Conservation (phyloP, 768 basidiomycete species). For the Naganishia kalamii region DNA sequence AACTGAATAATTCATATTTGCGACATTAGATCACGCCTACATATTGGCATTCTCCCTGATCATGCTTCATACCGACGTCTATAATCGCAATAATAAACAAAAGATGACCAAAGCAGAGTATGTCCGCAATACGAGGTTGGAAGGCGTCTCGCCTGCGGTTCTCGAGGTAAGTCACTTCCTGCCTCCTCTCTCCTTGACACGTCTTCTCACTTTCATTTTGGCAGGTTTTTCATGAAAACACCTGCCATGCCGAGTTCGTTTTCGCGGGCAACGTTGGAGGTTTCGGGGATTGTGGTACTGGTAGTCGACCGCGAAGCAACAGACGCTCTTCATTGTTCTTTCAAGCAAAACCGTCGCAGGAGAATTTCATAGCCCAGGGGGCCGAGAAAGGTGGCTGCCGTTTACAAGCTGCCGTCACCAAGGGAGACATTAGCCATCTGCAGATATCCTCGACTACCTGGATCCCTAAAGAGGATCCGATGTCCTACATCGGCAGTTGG, state of each 20-base stretch:
- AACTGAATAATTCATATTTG: conserved; percentile 10
- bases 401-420: not conserved
- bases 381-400: not conserved
- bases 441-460: not conserved
- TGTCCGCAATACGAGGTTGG: conserved; percentile 80
- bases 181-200: not conserved
- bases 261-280: conserved; percentile 72
- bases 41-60: conserved; percentile 94
- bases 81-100: conserved; percentile 93
- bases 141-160: conserved; percentile 73
- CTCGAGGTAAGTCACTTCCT: conserved; percentile 63
- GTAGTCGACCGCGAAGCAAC: not conserved
- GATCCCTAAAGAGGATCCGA: conserved; percentile 42
- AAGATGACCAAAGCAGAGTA: conserved; percentile 97
- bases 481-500: conserved; percentile 45
- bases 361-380: not conserved
- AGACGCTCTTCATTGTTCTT: conserved; percentile 2
- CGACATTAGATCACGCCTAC: conserved; percentile 73
- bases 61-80: conserved; percentile 97
- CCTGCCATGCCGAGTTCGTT: conserved; percentile 89
- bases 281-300: not conserved
- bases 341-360: not conserved
- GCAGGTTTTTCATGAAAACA: conserved; percentile 94
- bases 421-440: not conserved
- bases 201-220: conserved; percentile 10